Conservation (phyloP, 2,329 filamentous ascomycete species). For the Fusarium sp. region DNA sequence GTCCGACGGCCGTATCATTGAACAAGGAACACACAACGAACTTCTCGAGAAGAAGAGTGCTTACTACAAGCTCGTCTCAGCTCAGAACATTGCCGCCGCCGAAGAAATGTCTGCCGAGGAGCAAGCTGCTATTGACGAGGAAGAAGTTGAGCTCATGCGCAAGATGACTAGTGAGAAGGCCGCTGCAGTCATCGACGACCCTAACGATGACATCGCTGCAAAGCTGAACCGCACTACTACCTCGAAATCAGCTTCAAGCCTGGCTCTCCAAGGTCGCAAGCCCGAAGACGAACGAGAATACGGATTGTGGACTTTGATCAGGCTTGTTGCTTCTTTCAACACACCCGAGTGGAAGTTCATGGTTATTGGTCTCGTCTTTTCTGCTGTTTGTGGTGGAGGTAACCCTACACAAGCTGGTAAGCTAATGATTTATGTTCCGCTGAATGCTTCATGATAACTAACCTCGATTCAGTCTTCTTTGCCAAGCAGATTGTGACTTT, state of each 20-base stretch:
- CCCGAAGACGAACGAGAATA: conserved; percentile 68
- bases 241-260: conserved; percentile 73
- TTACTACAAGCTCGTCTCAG: conserved; percentile 87
- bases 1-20: conserved; percentile 83
- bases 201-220: conserved; percentile 69
- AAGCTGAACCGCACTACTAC: conserved; percentile 68
- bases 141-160: conserved; percentile 63
- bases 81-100: conserved; percentile 80
- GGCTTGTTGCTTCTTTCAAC: conserved; percentile 85
- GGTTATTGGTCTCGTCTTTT: conserved; percentile 77
- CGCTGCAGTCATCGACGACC: conserved; percentile 61
- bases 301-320: conserved; percentile 79
- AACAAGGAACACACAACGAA: conserved; percentile 89
- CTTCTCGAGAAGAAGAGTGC: conserved; percentile 77
- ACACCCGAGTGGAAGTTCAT: conserved; percentile 76
- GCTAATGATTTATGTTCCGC: not conserved
- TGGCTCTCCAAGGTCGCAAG: conserved; percentile 69
- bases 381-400: conserved; percentile 81
- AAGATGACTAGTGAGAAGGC: conserved; percentile 57
- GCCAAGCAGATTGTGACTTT: conserved; percentile 85
- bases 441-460: not conserved
- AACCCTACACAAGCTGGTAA: conserved; percentile 69
- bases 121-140: conserved; percentile 60
- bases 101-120: conserved; percentile 65
- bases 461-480: conserved; percentile 77